Percentiles rank a stretch among this genome's conserved stretches.
Conservation (phyloP, 2,329 filamentous ascomycete genomes). For the Purpureocillium takamizusanense region DNA sequence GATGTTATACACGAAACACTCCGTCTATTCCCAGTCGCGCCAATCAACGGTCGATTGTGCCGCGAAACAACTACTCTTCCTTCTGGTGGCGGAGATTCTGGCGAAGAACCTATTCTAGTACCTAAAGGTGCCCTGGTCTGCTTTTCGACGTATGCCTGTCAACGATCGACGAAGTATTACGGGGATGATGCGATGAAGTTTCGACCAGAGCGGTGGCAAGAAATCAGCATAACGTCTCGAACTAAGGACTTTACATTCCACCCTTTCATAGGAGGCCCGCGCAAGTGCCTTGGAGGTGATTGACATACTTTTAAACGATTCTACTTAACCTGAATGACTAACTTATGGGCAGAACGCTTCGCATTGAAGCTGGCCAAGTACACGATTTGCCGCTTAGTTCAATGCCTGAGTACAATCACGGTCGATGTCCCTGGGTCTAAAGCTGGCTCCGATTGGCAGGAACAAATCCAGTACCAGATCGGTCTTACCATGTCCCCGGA, state of each 20-base stretch:
- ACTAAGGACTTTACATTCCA: constrained; percentile 5
- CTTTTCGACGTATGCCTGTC: too few relatives aligned
- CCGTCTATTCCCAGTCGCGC: constrained; percentile 4
- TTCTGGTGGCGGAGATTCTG: too few relatives aligned
- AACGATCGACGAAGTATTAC: too few relatives aligned
- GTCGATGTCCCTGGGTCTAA: not conserved
- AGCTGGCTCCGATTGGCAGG: constrained; percentile 3
- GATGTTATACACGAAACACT: constrained; percentile 4
- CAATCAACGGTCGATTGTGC: constrained; percentile 5
- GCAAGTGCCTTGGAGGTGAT: constrained; percentile 6
- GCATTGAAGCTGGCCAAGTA: constrained; percentile 6
- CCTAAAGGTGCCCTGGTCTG: too few relatives aligned
- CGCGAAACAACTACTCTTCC: not conserved
- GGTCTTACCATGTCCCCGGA: not conserved
- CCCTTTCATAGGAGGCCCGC: constrained; percentile 5
- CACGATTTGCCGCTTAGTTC: constrained; percentile 5
- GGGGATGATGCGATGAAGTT: too few relatives aligned
- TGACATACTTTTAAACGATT: not conserved
- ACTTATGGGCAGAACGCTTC: constrained; percentile 5
- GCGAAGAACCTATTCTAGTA: too few relatives aligned
- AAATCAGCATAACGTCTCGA: not conserved
- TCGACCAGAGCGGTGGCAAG: too few relatives aligned
- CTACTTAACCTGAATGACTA: not conserved
- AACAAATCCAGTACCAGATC: constrained; percentile 3
- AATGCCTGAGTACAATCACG: constrained; percentile 4